phyloP scores from a whole-genome alignment of 805 yeast genomes.

The Nakazawaea ambrosiae region DNA sequence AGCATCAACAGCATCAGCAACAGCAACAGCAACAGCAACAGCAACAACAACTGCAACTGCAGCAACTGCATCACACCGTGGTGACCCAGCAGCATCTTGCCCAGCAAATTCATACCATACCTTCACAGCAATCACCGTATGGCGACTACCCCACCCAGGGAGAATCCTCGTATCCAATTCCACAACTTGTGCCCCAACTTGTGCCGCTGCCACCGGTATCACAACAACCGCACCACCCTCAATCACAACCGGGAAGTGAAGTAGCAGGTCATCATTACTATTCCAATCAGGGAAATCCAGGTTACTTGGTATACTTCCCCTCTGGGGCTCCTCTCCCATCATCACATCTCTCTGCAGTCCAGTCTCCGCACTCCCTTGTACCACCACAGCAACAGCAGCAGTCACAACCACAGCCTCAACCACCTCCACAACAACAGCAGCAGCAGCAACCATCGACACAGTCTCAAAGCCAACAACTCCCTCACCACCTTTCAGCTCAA shows the following conservation, averaged over 20 bases:
- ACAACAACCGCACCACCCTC: not conserved
- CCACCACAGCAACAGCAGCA: constrained; percentile 9
- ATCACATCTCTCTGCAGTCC: constrained; percentile 4
- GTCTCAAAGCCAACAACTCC: not conserved
- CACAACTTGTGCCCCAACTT: constrained; percentile 1
- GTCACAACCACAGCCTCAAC: constrained; percentile 6
- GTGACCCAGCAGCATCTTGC: too few species aligned
- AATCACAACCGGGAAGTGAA: too few species aligned
- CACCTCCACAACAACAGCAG: constrained; percentile 2
- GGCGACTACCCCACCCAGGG: constrained; percentile 2
- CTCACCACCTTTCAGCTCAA: not conserved
- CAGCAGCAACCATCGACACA: constrained; percentile 4
- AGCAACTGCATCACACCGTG: not conserved
- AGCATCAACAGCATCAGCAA: constrained; percentile 4
- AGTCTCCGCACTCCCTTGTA: constrained; percentile 3
- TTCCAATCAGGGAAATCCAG: not conserved
- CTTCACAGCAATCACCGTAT: not conserved
- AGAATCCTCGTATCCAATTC: constrained; percentile 2
- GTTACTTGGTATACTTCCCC: constrained; percentile 1
- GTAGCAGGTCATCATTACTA: not conserved
- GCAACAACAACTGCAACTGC: constrained; percentile 1
- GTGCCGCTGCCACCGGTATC: constrained; percentile 7
- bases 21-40: constrained; percentile 2
- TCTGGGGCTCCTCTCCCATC: not conserved
- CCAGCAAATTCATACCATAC: not conserved